These are phyloP conservation scores for Diaporthe vexans DNA, from an alignment of 2,329 filamentous ascomycete genomes.

Conservation along the genomic window DNA sequence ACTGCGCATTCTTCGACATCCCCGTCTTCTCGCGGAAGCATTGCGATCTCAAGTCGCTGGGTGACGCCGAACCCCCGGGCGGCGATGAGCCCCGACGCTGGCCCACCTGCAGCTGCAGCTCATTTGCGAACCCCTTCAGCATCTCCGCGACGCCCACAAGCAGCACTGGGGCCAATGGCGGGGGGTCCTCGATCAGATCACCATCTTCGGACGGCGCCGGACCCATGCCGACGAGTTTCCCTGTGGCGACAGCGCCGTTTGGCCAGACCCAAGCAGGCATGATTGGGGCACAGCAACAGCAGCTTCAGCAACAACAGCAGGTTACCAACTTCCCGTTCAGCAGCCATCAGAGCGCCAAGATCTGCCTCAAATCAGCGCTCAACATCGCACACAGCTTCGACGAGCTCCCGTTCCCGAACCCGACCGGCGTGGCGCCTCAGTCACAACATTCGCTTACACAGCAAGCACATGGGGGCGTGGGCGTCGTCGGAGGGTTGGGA, in stretches of 20 bases:
- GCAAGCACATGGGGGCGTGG: background rate
- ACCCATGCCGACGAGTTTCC: background rate
- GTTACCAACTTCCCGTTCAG: constrained; percentile 56
- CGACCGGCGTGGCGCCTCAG: constrained; percentile 49
- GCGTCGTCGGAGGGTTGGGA: background rate
- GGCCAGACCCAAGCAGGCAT: background rate
- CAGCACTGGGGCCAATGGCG: constrained; percentile 10
- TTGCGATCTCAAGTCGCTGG: constrained; percentile 59
- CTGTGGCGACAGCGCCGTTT: background rate
- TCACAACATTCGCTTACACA: constrained; percentile 42
- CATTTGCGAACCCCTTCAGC: constrained; percentile 48
- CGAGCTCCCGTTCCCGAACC: constrained; percentile 60
- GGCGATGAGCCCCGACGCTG: constrained; percentile 50
- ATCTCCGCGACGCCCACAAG: constrained; percentile 38
- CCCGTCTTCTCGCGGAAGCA: constrained; percentile 64
- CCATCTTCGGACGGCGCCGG: constrained; percentile 36
- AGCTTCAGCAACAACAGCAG: background rate
- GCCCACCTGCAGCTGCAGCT: constrained; percentile 54
- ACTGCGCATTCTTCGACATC: constrained; percentile 64
- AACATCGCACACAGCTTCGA: constrained; percentile 62
- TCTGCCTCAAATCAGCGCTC: constrained; percentile 63
- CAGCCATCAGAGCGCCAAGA: constrained; percentile 61
- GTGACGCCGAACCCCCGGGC: constrained; percentile 44
- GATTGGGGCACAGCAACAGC: background rate
- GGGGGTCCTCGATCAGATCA: constrained; percentile 9